Evolutionary conservation across 1,284 basidiomycete species (phyloP).

Genomic region (Cryptococcus jaspeensis): DNA sequence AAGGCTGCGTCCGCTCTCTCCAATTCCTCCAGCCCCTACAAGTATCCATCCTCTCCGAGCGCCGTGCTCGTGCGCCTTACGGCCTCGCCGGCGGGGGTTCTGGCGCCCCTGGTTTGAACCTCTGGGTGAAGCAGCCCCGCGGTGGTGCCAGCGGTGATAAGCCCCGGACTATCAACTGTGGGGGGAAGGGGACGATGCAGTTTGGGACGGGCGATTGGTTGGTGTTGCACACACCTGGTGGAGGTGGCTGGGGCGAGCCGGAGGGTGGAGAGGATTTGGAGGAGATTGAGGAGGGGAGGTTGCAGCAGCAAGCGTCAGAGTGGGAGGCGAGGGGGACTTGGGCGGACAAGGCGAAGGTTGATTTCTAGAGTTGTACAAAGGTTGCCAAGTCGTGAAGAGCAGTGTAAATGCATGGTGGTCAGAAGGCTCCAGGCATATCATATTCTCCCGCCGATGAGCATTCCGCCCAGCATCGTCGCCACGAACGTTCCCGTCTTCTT

Average conservation of each 20-base stretch:
- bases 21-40: constrained; percentile 85
- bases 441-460: too few relatives aligned
- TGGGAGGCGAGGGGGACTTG: constrained; percentile 19
- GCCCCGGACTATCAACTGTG: constrained; percentile 76
- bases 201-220: constrained; percentile 30
- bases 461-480: too few relatives aligned
- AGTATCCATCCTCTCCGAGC: constrained; percentile 63
- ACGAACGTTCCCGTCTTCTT: too few relatives aligned
- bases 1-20: constrained; percentile 82
- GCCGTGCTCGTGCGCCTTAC: constrained; percentile 33
- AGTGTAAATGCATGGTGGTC: too few relatives aligned
- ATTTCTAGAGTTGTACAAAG: constrained; percentile 6
- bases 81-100: constrained; percentile 31
- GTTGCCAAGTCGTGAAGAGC: background rate
- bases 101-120: constrained; percentile 28
- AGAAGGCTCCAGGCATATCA: too few relatives aligned
- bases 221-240: constrained; percentile 39
- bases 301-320: constrained; percentile 2
- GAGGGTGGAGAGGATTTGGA: constrained; percentile 33
- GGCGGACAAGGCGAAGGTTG: constrained; percentile 17
- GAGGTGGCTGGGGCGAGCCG: constrained; percentile 59
- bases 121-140: constrained; percentile 54
- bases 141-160: constrained; percentile 64
- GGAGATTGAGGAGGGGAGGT: constrained; percentile 6
- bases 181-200: constrained; percentile 79